Percentiles rank a stretch among this genome's conserved stretches.
These are phyloP conservation scores for Zymoseptoria passerinii DNA, from an alignment of 2,329 filamentous ascomycete species.

Conservation along the genomic window DNA sequence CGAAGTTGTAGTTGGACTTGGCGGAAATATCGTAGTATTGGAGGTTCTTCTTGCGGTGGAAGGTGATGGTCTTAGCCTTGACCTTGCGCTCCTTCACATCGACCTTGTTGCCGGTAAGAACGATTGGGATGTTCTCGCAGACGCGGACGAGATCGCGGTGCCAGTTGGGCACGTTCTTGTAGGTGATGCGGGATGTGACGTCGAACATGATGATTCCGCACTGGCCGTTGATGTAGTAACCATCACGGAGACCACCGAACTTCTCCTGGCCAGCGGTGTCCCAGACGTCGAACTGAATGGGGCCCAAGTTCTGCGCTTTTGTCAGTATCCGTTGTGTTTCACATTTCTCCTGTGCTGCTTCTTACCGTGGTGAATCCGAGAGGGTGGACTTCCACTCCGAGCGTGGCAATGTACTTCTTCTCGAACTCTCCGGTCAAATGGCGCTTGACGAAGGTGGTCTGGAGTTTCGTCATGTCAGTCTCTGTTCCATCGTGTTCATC, in stretches of 20 bases:
- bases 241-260: conserved; percentile 97
- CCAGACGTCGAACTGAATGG: conserved; percentile 99
- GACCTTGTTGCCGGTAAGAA: conserved; percentile 98
- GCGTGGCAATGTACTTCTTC: conserved; percentile 99
- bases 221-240: conserved; percentile 99
- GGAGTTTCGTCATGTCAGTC: conserved; percentile 14
- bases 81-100: conserved; percentile 99
- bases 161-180: conserved; percentile 99
- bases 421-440: conserved; percentile 99
- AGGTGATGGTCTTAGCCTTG: conserved; percentile 99
- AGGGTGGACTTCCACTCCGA: conserved; percentile 98
- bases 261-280: conserved; percentile 99
- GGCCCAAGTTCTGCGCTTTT: conserved; percentile 65
- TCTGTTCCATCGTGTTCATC: conserved; percentile 12
- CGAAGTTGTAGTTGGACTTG: conserved; percentile 99
- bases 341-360: neutral
- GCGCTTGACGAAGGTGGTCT: conserved; percentile 99
- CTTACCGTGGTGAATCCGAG: conserved; percentile 95
- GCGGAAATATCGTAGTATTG: conserved; percentile 99
- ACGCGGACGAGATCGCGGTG: conserved; percentile 98
- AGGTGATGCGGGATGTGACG: conserved; percentile 97
- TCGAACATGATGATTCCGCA: conserved; percentile 99
- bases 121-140: conserved; percentile 98
- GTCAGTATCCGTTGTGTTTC: neutral
- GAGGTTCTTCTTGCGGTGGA: conserved; percentile 99